Evolutionary conservation across 1,284 basidiomycete species (phyloP), one percentile per base, ranked within the genome.

Genomic region (Ustilago crameri): DNA sequence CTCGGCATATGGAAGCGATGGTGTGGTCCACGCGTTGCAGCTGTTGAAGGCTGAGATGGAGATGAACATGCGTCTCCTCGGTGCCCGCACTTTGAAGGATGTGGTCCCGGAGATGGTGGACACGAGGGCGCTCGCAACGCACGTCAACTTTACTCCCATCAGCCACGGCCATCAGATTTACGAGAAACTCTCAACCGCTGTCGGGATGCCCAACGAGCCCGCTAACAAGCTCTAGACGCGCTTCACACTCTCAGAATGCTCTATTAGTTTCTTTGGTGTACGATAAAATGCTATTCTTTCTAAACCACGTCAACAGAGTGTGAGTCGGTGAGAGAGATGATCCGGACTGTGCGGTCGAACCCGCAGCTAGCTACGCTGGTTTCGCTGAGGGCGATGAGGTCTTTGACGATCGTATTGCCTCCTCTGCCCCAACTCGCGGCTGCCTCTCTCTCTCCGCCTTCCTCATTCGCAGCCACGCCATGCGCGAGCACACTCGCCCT

Each of bases 1-100:
- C 85, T 91, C 91, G 88, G 92, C 92, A 9, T 95, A 93, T 58
- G 93, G 92, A 3, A 88, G 89, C 66, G 87, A 88, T 14, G 93
- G 94, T 2, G 92, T 93, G 8, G 86, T 89, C 32, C 91, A 91
- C 80, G 87, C 90, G 20, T 87, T 85, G 9, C 78, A 84, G n/a
- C 85, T 95, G 38, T 84, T 95, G 68, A 86, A 90, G 73, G 89
- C 90, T 47, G 93, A 96, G 85, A 91, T 95, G 47, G 83, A 89
- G 47, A 90, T 89, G 17, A 89, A 88, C 0, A 93, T 96, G 91
- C 85, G 89, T 51, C 85, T 93, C 23, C 83, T 94, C 3, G 93
- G 93, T 35, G 91, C 89, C 9, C 87, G 86, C 17, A 88, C 85
- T 42, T 84, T 95, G 15, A 82, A 86, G 9, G 89, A 94, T 52